Conservation (phyloP, 192 early-diverging fungal species). For the Backusella tarrabulga region DNA sequence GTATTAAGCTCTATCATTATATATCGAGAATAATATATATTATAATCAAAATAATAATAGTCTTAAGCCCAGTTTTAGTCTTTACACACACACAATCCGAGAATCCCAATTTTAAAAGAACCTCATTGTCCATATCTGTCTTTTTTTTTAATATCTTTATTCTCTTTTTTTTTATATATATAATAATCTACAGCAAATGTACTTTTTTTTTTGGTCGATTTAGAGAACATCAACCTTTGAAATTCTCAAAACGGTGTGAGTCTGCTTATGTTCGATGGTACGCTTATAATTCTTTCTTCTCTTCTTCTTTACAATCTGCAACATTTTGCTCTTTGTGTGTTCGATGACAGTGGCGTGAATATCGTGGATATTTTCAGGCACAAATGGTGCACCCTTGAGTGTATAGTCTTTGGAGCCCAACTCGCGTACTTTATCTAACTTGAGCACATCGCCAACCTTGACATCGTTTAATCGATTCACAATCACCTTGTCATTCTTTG, state of each 20-base stretch:
- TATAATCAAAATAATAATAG: neutral
- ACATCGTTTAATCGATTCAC: slow-evolving; percentile 83
- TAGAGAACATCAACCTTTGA: slow-evolving; percentile 58
- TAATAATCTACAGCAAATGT: neutral
- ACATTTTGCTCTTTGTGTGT: slow-evolving; percentile 75
- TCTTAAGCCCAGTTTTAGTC: neutral
- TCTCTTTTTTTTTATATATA: neutral
- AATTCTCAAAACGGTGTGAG: slow-evolving; percentile 74
- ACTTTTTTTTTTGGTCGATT: neutral
- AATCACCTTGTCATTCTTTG: slow-evolving; percentile 85
- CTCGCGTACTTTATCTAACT: slow-evolving; percentile 84
- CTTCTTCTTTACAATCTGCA: slow-evolving; percentile 78
- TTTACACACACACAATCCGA: neutral
- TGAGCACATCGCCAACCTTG: slow-evolving; percentile 82
- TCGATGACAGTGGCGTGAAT: slow-evolving; percentile 90
- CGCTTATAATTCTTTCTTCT: slow-evolving; percentile 75
- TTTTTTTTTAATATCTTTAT: neutral
- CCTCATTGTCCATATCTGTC: neutral
- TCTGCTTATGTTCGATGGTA: slow-evolving; percentile 65
- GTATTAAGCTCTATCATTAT: no score
- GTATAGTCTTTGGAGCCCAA: slow-evolving; percentile 82
- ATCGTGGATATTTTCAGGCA: slow-evolving; percentile 66
- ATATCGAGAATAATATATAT: no score
- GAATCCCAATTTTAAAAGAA: neutral
- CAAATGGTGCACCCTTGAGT: slow-evolving; percentile 82